Base-by-base conservation (phyloP, 75 land plant species). In the Adiantum capillusveneris region DNA sequence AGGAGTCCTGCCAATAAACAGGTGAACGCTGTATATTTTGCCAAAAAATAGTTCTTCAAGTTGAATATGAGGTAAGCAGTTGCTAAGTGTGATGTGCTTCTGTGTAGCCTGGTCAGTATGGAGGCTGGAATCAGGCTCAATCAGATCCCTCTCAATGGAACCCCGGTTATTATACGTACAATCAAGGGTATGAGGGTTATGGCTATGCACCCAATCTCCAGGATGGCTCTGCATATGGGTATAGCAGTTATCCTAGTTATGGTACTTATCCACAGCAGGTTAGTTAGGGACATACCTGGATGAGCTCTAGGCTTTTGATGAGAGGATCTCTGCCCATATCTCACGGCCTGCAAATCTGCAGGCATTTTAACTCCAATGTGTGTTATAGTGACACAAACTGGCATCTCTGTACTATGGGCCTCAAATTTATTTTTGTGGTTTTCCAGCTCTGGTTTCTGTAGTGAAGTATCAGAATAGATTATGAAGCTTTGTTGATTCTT, bases 181-280 rank as follows among this genome's bases (percentile, higher is more conserved):
- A 81, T 49, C 84, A 79, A 55, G 84, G 88, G 1, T 94, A 94
- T 67, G 90, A 89, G 62, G 68, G 82, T 20, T 88, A 94, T 74
- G 81, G 81, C 24, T 93, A 84, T 67, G 80, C 72, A 16, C 68
- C 67, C 19, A 66, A 77, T 46, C 29, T 21, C 6, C 83, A 88
- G 31, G 97, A 92, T 79, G 88, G 88, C 18, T 76, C 77, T 14
- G 71, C 78, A 17, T 90, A 87, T 79, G 92, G 75, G 17, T 87
- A 90, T 66, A 80, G 83, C 28, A 77, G 74, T 37, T 91, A 84
- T 68, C 69, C 83, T 52, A 80, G 77, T 19, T 84, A 85, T 69
- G 74, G 67, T 2, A 75, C 65, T 28, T 90, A 88, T 64, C 79
- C 88, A 56, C 94, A 82, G 59, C 95, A 84, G 86, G 95, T 63